Evolutionary conservation across 257 asterid species (phyloP).

Genomic region (Jacaranda mimosifolia): DNA sequence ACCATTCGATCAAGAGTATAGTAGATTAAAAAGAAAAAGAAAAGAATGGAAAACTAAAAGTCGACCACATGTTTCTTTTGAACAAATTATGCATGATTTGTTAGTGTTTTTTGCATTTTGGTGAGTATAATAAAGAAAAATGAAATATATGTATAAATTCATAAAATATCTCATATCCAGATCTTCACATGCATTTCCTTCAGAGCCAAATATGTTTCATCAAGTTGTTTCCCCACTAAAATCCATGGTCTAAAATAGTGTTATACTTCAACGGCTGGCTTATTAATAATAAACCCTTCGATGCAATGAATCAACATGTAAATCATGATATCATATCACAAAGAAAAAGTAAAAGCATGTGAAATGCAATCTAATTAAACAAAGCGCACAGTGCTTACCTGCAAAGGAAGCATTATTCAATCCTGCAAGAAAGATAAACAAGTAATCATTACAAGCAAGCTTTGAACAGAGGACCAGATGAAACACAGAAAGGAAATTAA

Average conservation of each 20-base stretch:
- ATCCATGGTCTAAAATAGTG: background rate
- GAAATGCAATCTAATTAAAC: conserved; percentile 15
- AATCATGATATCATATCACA: conserved; percentile 10
- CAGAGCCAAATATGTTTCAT: background rate
- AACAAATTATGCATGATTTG: background rate
- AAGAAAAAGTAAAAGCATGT: conserved; percentile 1
- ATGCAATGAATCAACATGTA: conserved; percentile 17
- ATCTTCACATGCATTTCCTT: background rate
- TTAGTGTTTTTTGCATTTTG: background rate
- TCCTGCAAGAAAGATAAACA: conserved; percentile 63
- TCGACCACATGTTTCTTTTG: no score
- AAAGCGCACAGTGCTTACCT: conserved; percentile 50
- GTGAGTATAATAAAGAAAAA: conserved; percentile 3
- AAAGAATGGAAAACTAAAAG: background rate
- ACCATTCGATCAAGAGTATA: background rate
- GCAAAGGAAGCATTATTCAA: conserved; percentile 72
- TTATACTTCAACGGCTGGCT: background rate
- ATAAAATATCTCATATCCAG: background rate
- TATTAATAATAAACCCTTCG: background rate
- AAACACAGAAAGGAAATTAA: conserved; percentile 6
- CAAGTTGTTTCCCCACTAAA: background rate
- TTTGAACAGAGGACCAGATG: conserved; percentile 28
- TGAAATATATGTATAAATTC: background rate
- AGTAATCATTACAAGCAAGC: conserved; percentile 33
- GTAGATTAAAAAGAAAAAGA: background rate